Conservation (phyloP, 2,329 filamentous ascomycete genomes). For the Xylariaceae sp. region DNA sequence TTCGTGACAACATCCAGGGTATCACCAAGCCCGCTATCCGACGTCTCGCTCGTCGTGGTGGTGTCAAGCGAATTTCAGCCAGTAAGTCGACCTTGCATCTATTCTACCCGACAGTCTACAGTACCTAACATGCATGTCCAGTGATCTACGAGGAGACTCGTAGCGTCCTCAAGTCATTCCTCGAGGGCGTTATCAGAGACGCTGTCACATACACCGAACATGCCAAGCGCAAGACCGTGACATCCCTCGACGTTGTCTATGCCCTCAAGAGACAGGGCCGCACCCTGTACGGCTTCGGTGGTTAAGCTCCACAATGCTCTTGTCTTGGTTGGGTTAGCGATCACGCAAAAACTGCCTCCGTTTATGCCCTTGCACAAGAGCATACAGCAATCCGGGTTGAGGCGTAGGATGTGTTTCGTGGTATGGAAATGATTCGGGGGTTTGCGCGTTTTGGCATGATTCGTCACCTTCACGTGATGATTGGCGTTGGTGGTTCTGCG, state of each 20-base stretch:
- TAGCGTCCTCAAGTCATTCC: constrained; percentile 78
- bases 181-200: constrained; percentile 74
- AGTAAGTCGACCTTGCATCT: too few species aligned
- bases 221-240: constrained; percentile 72
- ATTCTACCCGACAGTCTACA: not conserved
- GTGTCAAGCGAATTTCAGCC: constrained; percentile 99
- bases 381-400: too few species aligned
- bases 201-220: constrained; percentile 79
- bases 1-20: constrained; percentile 99
- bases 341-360: too few species aligned
- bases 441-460: constrained; percentile 28
- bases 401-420: constrained; percentile 6
- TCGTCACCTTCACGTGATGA: constrained; percentile 25
- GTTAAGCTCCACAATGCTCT: constrained; percentile 36
- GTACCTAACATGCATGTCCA: constrained; percentile 28
- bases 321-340: too few species aligned
- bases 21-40: constrained; percentile 98
- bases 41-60: constrained; percentile 96
- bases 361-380: too few species aligned
- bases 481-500: constrained; percentile 29
- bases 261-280: constrained; percentile 60
- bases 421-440: constrained; percentile 7
- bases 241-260: constrained; percentile 59
- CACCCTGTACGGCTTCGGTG: constrained; percentile 65
- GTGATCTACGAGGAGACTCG: constrained; percentile 83